Base-by-base conservation (phyloP, 495 filamentous ascomycete genomes). In the Aspergillus coremiiformis region DNA sequence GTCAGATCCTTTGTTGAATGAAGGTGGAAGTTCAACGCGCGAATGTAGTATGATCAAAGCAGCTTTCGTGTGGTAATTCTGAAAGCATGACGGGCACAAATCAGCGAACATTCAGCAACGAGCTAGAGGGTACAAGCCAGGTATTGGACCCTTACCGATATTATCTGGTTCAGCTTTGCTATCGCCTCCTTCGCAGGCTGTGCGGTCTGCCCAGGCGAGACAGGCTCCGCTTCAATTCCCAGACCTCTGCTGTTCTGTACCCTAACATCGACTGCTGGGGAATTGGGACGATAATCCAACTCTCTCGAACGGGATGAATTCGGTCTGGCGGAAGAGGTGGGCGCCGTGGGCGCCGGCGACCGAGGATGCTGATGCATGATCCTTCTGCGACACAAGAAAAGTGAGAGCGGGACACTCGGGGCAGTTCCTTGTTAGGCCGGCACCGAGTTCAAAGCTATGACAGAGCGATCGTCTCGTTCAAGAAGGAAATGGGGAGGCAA, bases 41-140 rank as follows among this genome's bases (percentile, higher is more conserved):
- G 89, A 84, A 47, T 90, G 84, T 15, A 96, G 69, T 44, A 98
- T 86, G 33, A 93, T 81, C 51, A 93, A 80, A 50, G 90, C 87
- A 30, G 88, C 85, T 74, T 97, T 98, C 46, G 79, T 83, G 67
- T 89, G 86, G 66, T 94, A 95, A 63, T 95, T 95, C 89, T 97
- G 66, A 22, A 37, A 14, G n/a, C 23, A 52, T 21, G 41, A 50
- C 4, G 44, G 35, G 53, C 4, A 56, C 46, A 20, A 43, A 41
- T 39, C 37, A 57, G 54, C 44, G 19, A 30, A 14, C 4, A 5
- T n/a, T 12, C 32, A 15, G 14, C 14, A n/a, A 1, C 12, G 2
- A n/a, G n/a, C 9, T 15, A 35, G 32, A n/a, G 12, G 24, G 21
- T 10, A 43, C 5, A 26, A 27, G 1, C 15, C 24, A 22, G n/a